Percentiles rank a stretch among this genome's conserved stretches.
phyloP scores from a whole-genome alignment of 768 basidiomycete species.

The Pleurotus ostreatus region DNA sequence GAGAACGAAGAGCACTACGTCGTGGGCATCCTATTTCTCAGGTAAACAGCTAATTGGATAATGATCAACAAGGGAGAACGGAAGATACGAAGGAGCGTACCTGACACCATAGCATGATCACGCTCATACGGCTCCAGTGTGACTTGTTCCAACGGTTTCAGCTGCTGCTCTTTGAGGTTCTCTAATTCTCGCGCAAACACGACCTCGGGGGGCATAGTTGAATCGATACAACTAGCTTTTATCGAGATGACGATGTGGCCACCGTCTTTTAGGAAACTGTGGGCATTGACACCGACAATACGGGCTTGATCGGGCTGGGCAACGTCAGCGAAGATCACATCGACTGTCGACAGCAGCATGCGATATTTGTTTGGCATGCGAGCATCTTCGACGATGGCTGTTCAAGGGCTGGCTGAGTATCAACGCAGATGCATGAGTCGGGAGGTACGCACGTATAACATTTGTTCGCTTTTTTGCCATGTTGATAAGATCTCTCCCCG shows the following conservation, averaged over 20 bases:
- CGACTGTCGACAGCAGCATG: constrained; percentile 93
- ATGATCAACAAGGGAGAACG: neutral
- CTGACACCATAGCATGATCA: constrained; percentile 88
- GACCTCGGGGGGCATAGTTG: constrained; percentile 84
- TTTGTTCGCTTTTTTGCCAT: constrained; percentile 99
- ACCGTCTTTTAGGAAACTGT: constrained; percentile 92
- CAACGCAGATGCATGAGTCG: neutral
- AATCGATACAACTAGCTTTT: constrained; percentile 99
- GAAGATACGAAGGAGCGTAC: constrained; percentile 32
- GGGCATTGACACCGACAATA: constrained; percentile 90
- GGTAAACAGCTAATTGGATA: neutral
- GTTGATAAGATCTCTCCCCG: constrained; percentile 95
- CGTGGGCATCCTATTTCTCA: constrained; percentile 2
- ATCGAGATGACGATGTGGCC: constrained; percentile 95
- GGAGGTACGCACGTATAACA: constrained; percentile 77
- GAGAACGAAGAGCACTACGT: neutral
- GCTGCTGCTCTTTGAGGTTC: constrained; percentile 65
- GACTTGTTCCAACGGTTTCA: constrained; percentile 95
- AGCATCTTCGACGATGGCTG: constrained; percentile 96
- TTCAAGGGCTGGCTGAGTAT: constrained; percentile 1
- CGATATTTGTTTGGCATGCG: constrained; percentile 95
- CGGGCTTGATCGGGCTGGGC: constrained; percentile 99
- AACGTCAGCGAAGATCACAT: constrained; percentile 97
- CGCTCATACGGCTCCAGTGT: constrained; percentile 92
- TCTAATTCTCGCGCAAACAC: constrained; percentile 90